Evolutionary conservation across 2,329 filamentous ascomycete genomes (phyloP).

Genomic region (Xenoacremonium recifei): DNA sequence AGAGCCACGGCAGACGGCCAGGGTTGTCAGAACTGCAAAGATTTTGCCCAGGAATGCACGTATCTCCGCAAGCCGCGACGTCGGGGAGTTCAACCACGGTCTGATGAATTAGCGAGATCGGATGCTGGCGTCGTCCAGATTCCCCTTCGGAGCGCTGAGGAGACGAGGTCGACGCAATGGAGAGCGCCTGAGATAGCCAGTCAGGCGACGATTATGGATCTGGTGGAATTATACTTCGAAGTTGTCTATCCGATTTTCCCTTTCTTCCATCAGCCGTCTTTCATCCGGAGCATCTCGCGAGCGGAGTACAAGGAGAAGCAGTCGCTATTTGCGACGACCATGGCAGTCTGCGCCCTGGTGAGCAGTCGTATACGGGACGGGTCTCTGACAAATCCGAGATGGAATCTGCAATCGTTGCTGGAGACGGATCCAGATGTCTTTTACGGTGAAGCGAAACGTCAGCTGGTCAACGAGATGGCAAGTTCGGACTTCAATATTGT

Average conservation of each 20-base stretch:
- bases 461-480: not conserved
- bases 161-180: not conserved
- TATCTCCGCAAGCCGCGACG: not conserved
- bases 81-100: not conserved
- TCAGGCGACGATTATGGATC: conserved; percentile 32
- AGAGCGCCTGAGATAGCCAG: not conserved
- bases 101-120: not conserved
- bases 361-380: not conserved
- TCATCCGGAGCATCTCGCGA: not conserved
- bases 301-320: not conserved
- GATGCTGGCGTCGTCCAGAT: not conserved
- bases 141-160: no score
- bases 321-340: not conserved
- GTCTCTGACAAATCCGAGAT: not conserved
- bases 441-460: not conserved
- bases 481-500: not conserved
- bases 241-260: conserved; percentile 50
- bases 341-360: not conserved
- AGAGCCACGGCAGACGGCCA: conserved; percentile 29
- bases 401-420: not conserved
- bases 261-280: not conserved
- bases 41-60: conserved; percentile 33
- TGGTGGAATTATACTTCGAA: conserved; percentile 50
- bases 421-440: not conserved
- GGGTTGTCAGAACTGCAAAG: conserved; percentile 48